A percentile compares a stretch with the other conserved stretches of the same genome.
These are phyloP conservation scores for Axilococcus clingmanii DNA, from an alignment of 139 green algal species.

Conservation along the genomic window DNA sequence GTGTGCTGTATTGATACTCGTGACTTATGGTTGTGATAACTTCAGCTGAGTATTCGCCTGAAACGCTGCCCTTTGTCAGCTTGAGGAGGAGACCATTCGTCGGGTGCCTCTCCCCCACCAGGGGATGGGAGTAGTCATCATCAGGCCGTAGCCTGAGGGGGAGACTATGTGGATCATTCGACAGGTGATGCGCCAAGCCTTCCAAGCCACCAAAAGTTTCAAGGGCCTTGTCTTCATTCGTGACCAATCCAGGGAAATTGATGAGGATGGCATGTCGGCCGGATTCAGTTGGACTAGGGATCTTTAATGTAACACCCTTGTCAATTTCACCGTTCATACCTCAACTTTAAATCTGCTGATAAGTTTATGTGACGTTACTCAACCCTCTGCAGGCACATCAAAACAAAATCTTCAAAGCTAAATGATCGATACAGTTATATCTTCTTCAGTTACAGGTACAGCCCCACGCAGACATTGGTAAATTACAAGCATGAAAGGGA, in stretches of 20 bases:
- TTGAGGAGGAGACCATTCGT: slow-evolving; percentile 10
- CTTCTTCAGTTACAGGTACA: no score
- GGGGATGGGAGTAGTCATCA: slow-evolving; percentile 12
- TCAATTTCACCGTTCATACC: no score
- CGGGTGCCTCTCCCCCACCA: not conserved
- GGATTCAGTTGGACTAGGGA: no score
- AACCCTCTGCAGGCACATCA: no score
- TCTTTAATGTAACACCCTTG: no score
- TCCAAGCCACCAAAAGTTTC: slow-evolving; percentile 17
- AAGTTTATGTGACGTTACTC: no score
- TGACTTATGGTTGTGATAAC: not conserved
- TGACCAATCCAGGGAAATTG: slow-evolving; percentile 25
- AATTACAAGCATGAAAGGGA: no score
- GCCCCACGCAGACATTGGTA: no score
- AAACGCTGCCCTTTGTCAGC: slow-evolving; percentile 3
- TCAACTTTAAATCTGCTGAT: no score
- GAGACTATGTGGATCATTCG: slow-evolving; percentile 10
- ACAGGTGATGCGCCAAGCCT: slow-evolving; percentile 10
- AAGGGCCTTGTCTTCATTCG: slow-evolving; percentile 9
- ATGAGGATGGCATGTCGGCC: slow-evolving; percentile 1
- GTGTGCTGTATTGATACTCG: no score
- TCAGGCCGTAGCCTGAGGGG: slow-evolving; percentile 12
- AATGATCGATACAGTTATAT: no score
- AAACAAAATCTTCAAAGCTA: no score
- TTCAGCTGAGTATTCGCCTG: not conserved